Evolutionary conservation across 208 protist genomes (phyloP), one percentile per base, ranked within the genome.

Genomic region (Angomonas deanei): DNA sequence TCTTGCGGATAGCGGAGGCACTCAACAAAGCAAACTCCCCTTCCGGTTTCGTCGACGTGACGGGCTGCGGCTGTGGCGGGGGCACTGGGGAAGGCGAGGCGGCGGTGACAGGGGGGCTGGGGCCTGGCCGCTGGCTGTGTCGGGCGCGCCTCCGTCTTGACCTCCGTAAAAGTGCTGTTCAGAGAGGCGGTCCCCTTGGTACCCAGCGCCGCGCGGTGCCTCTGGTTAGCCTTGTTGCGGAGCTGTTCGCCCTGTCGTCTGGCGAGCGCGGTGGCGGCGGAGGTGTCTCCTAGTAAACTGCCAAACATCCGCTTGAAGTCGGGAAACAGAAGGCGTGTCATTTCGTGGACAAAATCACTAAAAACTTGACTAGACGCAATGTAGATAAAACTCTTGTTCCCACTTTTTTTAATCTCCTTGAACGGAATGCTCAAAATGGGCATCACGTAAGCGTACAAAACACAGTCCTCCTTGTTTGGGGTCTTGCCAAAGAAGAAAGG

Each of bases 381-480:
- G 57, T 72, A 88, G 26, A 55, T 56, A 28, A 86, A 74, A n/a
- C 67, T 68, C n/a, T 49, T 58, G 66, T 70, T 68, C 49, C 49
- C 38, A 52, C 66, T 67, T 64, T 48, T 54, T 10, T 63, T 68
- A 17, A 69, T 34, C 31, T 61, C 71, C 11, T 38, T 42, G 32
- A 75, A 62, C n/a, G 55, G 62, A 63, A 84, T 36, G n/a, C 64
- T 57, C 17, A 82, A 30, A 32, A 88, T 72, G 17, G 72, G 75
- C 11, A 82, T 56, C 1, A 88, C 55, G 36, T 76, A 71, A 4
- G 81, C 81, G 55, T 84, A 84, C 39, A 88, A 54, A n/a, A 62
- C 70, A 50, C 76, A 83, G 46, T 88, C 81, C 42, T 81, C 65
- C 28, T 76, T 70, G 0, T 68, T 72, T 1, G 76, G 78, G 13